Percentiles rank a stretch among this genome's conserved stretches.
Evolutionary conservation across 148 eudicot species (phyloP).

Genomic region (Amaranthus palmeri): DNA sequence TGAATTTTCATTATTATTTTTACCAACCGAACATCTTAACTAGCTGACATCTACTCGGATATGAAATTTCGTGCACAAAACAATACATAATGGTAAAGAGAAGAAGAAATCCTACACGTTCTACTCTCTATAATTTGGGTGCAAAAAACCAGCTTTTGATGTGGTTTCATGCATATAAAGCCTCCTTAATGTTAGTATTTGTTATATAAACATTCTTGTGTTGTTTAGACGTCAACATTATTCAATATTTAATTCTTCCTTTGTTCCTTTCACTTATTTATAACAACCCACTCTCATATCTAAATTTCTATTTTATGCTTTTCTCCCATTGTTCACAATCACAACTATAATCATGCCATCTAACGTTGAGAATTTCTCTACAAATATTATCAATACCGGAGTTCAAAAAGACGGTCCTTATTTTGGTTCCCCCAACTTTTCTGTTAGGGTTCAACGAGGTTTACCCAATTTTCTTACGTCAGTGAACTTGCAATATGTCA

Average conservation of each 20-base stretch:
- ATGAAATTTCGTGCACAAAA: too few relatives aligned
- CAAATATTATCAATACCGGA: conserved; percentile 56
- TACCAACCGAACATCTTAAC: too few relatives aligned
- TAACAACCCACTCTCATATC: conserved; percentile 1
- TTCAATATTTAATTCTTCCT: background rate
- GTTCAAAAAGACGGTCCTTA: conserved; percentile 46
- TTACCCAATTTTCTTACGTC: conserved; percentile 57
- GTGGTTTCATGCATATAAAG: conserved; percentile 23
- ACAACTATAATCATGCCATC: conserved; percentile 23
- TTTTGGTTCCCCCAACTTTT: conserved; percentile 53
- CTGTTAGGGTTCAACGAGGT: conserved; percentile 50
- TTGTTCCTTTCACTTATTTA: background rate
- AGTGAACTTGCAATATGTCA: conserved; percentile 58
- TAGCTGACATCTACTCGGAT: too few relatives aligned
- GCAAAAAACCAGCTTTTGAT: conserved; percentile 17
- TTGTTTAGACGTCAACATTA: conserved; percentile 16
- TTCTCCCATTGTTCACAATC: too few relatives aligned
- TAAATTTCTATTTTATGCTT: background rate
- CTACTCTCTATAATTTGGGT: conserved; percentile 2
- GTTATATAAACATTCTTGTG: conserved; percentile 11
- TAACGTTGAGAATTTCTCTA: conserved; percentile 38
- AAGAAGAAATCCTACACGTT: background rate
- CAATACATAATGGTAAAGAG: background rate
- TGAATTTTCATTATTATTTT: too few relatives aligned
- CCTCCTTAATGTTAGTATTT: background rate